Base-by-base conservation (phyloP, 192 early-diverging fungal genomes). In the Linnemannia schmuckeri region DNA sequence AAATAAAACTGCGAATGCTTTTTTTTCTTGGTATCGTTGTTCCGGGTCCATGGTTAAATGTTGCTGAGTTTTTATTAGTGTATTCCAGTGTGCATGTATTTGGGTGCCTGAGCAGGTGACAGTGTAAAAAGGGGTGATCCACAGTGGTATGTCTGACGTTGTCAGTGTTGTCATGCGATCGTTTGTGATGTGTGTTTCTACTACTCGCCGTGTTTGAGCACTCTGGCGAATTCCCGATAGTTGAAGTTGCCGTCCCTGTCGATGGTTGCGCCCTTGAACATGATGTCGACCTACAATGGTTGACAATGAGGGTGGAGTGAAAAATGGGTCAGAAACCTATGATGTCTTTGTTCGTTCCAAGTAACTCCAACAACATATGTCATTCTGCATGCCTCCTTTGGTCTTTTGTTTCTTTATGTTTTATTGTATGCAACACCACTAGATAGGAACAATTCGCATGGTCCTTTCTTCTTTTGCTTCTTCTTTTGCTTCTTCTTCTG, bases 121-220 rank as follows among this genome's bases (percentile, higher is more conserved):
- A 3, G 5, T 27, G 0, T 12, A 33, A 66, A 66, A 66, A 30
- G 61, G 61, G 55, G 24, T 10, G 46, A 47, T 47, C 46, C 46
- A 47, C 10, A 47, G 57, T 63, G 27, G n/a, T 9, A 63, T 12
- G 7, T n/a, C 57, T 30, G 30, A 66, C 61, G 61, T 66, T 33
- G 30, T 12, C 12, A 12, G 18, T 52, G 49, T 6, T 33, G 30
- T 66, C 30, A 66, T 66, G 61, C n/a, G 61, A 15, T 57, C n/a
- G 52, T 18, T 52, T 52, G 49, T 52, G 42, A 18, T 57, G 55
- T 7, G 55, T 27, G n/a, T 4, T 12, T 66, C 30, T 42, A 63
- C 15, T 84, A 96, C 83, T 97, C 96, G n/a, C 97, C 97, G 79
- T 99, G 97, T 90, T 98, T 99, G 57, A 99, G 90, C 46, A 97